Evolutionary conservation across 2,329 filamentous ascomycete species (phyloP), one percentile per base, ranked within the genome.

Genomic region (Botrytis deweyae): DNA sequence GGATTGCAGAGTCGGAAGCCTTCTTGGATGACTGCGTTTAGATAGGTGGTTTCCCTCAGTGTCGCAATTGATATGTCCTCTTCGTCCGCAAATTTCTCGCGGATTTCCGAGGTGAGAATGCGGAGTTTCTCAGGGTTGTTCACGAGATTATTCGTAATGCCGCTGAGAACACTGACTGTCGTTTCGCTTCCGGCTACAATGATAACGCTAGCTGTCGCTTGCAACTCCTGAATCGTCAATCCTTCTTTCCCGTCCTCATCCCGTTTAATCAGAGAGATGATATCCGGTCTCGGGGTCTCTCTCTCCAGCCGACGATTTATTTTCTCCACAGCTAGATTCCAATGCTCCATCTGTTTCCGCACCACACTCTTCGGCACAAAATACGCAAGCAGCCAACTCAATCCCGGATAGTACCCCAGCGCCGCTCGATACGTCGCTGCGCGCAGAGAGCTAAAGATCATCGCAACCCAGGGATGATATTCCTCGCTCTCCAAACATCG

Each of bases 21-120:
- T 77, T 87, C 85, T 0, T 85, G 78, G 2, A 86, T 76, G 25
- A 81, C 81, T 1, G 84, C 85, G 6, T 81, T 76, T 76, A 86
- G 80, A 72, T 86, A 86, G 0, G 72, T 44, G 0, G 85, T 77
- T 75, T 61, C 55, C 10, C 40, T 22, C 4, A 44, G 36, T 14
- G 33, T 12, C 7, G 14, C 44, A 20, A 52, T 18, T 4, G 68
- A 62, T 9, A 63, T 71, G 18, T 63, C 22, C 10, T 33, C 29
- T 5, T 61, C 58, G 12, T 36, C 29, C 22, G 9, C n/a, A 25
- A 71, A 71, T 29, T 25, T 44, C 1, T 25, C 38, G 14, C 68
- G 25, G 9, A 63, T 46, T 49, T 63, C 42, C 3, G 29, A 10
- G 16, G n/a, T 40, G 8, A 71, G n/a, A 9, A 20, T 2, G 1